These are phyloP conservation scores for Rhynchosporium agropyri DNA, from an alignment of 2,329 filamentous ascomycete species.

Conservation along the genomic window DNA sequence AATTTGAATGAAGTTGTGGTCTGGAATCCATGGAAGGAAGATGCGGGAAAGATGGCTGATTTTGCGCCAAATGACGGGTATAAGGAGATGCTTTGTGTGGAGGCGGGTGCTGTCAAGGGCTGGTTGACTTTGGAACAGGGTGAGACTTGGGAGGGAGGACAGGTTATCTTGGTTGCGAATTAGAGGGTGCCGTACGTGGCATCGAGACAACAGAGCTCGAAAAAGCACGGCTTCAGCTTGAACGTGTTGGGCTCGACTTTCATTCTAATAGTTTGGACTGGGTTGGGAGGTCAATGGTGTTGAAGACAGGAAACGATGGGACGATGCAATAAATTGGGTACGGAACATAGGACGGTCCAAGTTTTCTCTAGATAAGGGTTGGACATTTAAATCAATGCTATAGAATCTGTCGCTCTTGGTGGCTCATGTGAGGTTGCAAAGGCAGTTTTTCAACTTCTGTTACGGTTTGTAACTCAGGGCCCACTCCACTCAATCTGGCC, in stretches of 20 bases:
- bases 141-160: constrained; percentile 63
- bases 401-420: constrained; percentile 5
- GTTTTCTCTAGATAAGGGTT: constrained; percentile 1
- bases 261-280: background rate
- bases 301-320: background rate
- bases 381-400: constrained; percentile 13
- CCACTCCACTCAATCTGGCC: background rate
- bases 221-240: background rate
- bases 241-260: background rate
- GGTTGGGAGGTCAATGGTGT: background rate
- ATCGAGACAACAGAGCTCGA: background rate
- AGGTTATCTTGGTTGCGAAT: constrained; percentile 30
- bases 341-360: background rate
- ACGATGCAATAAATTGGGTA: background rate
- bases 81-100: constrained; percentile 92
- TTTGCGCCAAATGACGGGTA: constrained; percentile 89
- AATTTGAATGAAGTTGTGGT: constrained; percentile 87
- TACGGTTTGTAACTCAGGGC: background rate
- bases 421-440: background rate
- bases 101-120: constrained; percentile 79
- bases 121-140: constrained; percentile 87
- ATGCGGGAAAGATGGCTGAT: constrained; percentile 79
- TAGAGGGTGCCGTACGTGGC: background rate
- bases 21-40: constrained; percentile 96
- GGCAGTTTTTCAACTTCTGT: background rate